phyloP scores from a whole-genome alignment of 805 yeast species.

The Wickerhamomyces strasburgensis region DNA sequence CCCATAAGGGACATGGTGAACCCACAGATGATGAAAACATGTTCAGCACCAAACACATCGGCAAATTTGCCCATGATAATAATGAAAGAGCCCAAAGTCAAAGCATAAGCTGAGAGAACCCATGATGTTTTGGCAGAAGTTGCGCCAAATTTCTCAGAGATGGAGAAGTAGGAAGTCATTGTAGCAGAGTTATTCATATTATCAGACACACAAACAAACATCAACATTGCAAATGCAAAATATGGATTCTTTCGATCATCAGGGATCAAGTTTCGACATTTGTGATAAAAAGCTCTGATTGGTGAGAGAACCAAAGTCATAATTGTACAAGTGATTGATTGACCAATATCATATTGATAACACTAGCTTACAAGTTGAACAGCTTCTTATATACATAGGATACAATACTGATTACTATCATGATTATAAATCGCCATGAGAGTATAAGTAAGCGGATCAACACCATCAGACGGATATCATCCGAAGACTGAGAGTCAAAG shows the following conservation, averaged over 20 bases:
- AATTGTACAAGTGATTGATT: too few species aligned
- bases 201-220: conserved; percentile 1
- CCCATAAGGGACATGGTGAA: conserved; percentile 24
- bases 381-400: too few species aligned
- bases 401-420: too few species aligned
- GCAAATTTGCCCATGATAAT: conserved; percentile 36
- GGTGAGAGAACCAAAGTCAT: too few species aligned
- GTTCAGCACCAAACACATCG: conserved; percentile 34
- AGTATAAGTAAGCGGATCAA: too few species aligned
- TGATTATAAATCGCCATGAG: too few species aligned
- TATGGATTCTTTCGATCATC: not conserved
- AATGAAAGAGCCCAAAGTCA: conserved; percentile 40
- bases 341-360: too few species aligned
- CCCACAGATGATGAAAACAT: conserved; percentile 25
- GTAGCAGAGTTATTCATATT: conserved; percentile 8
- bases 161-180: conserved; percentile 1
- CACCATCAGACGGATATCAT: too few species aligned
- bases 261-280: not conserved
- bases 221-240: not conserved
- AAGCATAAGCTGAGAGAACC: conserved; percentile 38
- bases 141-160: conserved; percentile 3
- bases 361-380: too few species aligned
- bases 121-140: conserved; percentile 31
- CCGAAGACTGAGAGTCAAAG: too few species aligned
- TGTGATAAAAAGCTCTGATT: not conserved